Conservation (phyloP, 192 early-diverging fungal genomes). For the Umbelopsis ramanniana region DNA sequence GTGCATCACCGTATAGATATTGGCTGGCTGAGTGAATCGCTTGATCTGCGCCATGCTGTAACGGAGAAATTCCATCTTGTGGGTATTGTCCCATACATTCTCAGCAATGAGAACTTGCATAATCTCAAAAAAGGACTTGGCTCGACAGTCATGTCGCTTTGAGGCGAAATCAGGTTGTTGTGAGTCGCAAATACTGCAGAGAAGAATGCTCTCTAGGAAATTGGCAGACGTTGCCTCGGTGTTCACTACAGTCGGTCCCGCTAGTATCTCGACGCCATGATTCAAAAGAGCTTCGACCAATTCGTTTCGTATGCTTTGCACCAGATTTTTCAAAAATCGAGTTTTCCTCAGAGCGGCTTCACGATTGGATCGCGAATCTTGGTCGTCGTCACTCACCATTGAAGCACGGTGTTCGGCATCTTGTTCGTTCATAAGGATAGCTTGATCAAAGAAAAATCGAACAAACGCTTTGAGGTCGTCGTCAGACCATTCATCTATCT, state of each 20-base stretch:
- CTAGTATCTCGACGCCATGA: slow-evolving; percentile 32
- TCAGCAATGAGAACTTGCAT: slow-evolving; percentile 52
- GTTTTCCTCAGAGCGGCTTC: slow-evolving; percentile 11
- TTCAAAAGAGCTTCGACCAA: slow-evolving; percentile 31
- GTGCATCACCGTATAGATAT: slow-evolving; percentile 55
- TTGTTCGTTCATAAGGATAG: slow-evolving; percentile 27
- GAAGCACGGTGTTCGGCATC: slow-evolving; percentile 11
- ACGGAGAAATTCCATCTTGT: slow-evolving; percentile 50
- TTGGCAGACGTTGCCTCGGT: not conserved
- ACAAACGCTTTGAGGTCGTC: slow-evolving; percentile 42
- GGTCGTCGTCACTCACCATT: not conserved
- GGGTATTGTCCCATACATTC: slow-evolving; percentile 42
- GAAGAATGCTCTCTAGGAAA: slow-evolving; percentile 13
- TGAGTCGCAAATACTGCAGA: slow-evolving; percentile 14
- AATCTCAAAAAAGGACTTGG: slow-evolving; percentile 42
- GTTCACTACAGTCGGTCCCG: slow-evolving; percentile 11
- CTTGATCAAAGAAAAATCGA: slow-evolving; percentile 36
- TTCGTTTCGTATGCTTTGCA: slow-evolving; percentile 36
- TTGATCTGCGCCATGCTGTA: slow-evolving; percentile 48
- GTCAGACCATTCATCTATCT: slow-evolving; percentile 16
- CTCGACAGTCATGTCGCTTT: slow-evolving; percentile 25
- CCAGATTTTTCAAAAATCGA: slow-evolving; percentile 38
- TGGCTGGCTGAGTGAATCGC: slow-evolving; percentile 40
- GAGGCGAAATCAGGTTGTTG: slow-evolving; percentile 29
- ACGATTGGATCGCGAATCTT: not conserved